Evolutionary conservation across 345 rosid genomes (phyloP), one percentile per base, ranked within the genome.

Genomic region (Nasturtium officinale): DNA sequence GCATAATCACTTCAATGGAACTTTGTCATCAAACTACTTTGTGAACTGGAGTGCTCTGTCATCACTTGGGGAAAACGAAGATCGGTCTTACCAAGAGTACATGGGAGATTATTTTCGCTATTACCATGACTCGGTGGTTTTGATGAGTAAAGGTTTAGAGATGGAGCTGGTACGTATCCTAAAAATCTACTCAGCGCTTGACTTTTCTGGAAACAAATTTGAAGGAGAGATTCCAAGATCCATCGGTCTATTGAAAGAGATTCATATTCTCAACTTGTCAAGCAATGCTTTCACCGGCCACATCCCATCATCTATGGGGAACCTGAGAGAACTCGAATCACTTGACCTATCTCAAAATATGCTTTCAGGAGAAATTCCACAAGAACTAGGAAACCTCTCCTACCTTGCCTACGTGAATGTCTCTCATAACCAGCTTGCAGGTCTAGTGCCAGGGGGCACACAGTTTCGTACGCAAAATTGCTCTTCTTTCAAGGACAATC

Each of bases 121-220:
- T n/a, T 55, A 55, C 60, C 60, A 8, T 55, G 60, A 55, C n/a
- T 59, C 64, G 20, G 3, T 59, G 64, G 64, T 59, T 59, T 59
- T 59, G 46, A 59, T 37, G 64, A 59, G 7, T 12, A 59, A 37
- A 59, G 64, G 47, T 11, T 9, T 59, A 6, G 29, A 35, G 64
- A 10, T 59, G 38, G 38, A 55, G 60, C 13, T 55, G 38, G 60
- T 15, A 29, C 37, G 60, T 29, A 29, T 55, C 37, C 38, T 55
- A 29, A 55, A 55, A 55, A 54, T 55, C 13, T 55, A 55, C 38
- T 28, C 60, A 55, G 60, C 60, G 8, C 21, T 55, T 21, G 38
- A 55, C 12, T 29, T 55, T n/a, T 28, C n/a, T n/a, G n/a, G n/a
- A n/a, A n/a, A n/a, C n/a, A n/a, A n/a, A n/a, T n/a, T n/a, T n/a